Base-by-base conservation (phyloP, 108 stramenopile genomes). In the Mayamaea pseudoterrestris region DNA sequence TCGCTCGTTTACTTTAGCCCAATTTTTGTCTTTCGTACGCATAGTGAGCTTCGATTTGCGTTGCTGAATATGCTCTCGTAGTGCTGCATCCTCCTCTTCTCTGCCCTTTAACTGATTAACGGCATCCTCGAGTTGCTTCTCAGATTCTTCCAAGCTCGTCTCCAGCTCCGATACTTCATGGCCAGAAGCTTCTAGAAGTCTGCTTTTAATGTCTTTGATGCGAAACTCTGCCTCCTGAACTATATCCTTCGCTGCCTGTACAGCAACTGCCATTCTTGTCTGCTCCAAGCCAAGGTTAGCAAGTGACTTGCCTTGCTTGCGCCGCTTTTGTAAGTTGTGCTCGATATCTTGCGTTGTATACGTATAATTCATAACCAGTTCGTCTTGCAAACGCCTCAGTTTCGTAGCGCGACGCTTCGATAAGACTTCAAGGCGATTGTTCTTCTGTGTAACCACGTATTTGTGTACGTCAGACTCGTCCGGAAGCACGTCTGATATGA, bases 281-380 rank as follows among this genome's bases (percentile, higher is more conserved):
- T 78, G 76, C 37, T 86, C 84, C 45, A 69, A 48, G 1, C 77
- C 81, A 47, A 91, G 70, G 54, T 84, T 90, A 17, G 55, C 58
- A 29, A 69, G 31, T 14, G 60, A 65, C 37, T 68, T 74, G 27
- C 73, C 81, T 30, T 61, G 69, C 55, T 74, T 76, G 57, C 83
- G 85, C 41, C 67, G 69, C 26, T 76, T 72, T 21, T 58, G 52
- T 26, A 91, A 45, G 23, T 78, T 64, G 41, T 25, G 54, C 42
- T 86, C 90, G 31, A 86, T 73, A 35, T 87, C 90, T 55, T 86
- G 78, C 37, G 71, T 74, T 6, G 84, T 82, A 49, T 87, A 87
- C 14, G 65, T 74, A 53, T 86, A 91, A 52, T 82, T 83, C 55
- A 58, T 69, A 11, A 87, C 77, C 23, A 91, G 71, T 17, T 82